These are phyloP conservation scores for Termitomyces sp. DNA, from an alignment of 768 basidiomycete species.

Conservation along the genomic window DNA sequence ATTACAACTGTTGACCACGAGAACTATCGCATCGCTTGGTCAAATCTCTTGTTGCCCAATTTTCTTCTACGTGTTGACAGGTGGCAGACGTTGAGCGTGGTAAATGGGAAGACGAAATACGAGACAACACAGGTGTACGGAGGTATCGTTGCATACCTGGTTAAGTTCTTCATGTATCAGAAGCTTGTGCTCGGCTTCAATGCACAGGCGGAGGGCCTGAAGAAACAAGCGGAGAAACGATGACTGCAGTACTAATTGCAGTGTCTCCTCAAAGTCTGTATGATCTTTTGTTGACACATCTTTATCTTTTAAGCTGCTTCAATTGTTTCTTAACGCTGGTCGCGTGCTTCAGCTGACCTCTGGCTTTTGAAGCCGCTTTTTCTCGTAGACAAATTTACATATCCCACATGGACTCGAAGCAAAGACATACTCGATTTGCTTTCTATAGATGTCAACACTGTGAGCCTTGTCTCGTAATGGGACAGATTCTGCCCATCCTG, in stretches of 20 bases:
- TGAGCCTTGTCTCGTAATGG: background rate
- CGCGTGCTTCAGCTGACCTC: background rate
- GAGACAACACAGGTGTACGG: conserved; percentile 58
- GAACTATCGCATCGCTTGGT: conserved; percentile 55
- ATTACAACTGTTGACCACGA: conserved; percentile 49
- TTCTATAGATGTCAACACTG: background rate
- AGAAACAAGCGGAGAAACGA: conserved; percentile 39
- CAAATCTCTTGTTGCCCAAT: conserved; percentile 27
- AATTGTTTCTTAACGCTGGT: background rate
- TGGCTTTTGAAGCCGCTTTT: background rate
- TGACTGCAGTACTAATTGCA: background rate
- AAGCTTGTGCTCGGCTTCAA: conserved; percentile 40
- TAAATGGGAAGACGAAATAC: conserved; percentile 52
- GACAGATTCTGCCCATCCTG: background rate
- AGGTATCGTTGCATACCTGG: conserved; percentile 48
- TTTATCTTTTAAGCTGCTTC: background rate
- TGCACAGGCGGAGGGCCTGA: conserved; percentile 54
- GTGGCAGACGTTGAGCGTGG: conserved; percentile 56
- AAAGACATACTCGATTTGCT: too few species aligned
- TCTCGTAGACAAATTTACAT: background rate
- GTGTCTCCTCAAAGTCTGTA: background rate
- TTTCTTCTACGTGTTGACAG: conserved; percentile 51
- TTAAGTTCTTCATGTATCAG: conserved; percentile 36
- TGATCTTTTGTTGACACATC: background rate
- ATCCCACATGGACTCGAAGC: background rate